These are phyloP conservation scores for Paramyrothecium roridum DNA, from an alignment of 2,329 filamentous ascomycete genomes.

Conservation along the genomic window DNA sequence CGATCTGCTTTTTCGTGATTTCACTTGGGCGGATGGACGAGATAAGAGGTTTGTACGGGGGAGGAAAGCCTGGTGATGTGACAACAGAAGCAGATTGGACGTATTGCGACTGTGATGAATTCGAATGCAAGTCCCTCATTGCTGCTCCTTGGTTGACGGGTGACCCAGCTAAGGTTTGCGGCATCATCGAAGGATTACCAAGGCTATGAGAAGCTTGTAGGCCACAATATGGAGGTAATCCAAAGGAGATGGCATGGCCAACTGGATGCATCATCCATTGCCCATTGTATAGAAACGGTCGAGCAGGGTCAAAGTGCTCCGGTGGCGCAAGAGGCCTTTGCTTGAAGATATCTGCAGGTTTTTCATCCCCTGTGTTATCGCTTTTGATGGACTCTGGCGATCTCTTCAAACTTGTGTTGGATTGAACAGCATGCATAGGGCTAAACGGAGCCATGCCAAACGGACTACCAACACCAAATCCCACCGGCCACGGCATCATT, in stretches of 20 bases:
- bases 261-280: constrained; percentile 37
- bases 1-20: constrained; percentile 58
- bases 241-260: constrained; percentile 18
- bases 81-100: neutral
- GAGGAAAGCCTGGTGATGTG: constrained; percentile 7
- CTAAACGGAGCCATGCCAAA: constrained; percentile 20
- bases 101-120: constrained; percentile 7
- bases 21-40: constrained; percentile 60
- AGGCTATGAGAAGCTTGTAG: constrained; percentile 20
- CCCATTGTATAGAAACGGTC: constrained; percentile 42
- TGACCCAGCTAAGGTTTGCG: neutral
- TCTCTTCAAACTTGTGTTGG: constrained; percentile 13
- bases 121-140: neutral
- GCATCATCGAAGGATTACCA: constrained; percentile 10
- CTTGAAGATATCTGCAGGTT: constrained; percentile 25
- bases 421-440: constrained; percentile 15
- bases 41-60: constrained; percentile 35
- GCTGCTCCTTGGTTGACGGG: neutral
- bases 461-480: constrained; percentile 26
- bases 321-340: constrained; percentile 33
- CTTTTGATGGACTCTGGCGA: constrained; percentile 14
- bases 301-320: constrained; percentile 42
- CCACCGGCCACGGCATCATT: constrained; percentile 38
- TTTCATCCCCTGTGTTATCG: constrained; percentile 26
- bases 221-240: constrained; percentile 22